Evolutionary conservation across 768 basidiomycete species (phyloP).

Genomic region (Sarcodon sp.): DNA sequence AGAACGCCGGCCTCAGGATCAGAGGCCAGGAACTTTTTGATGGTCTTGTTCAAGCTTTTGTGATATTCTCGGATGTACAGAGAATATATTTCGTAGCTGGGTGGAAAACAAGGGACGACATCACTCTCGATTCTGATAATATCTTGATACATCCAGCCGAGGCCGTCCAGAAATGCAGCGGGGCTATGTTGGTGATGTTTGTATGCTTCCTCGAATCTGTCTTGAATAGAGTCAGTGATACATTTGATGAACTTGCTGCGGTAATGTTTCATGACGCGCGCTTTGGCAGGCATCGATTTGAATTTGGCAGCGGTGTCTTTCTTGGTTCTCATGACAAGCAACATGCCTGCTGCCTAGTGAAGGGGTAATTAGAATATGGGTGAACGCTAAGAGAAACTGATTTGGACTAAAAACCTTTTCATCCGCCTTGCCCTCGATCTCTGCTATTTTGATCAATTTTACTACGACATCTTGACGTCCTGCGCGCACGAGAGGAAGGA

Average conservation of each 20-base stretch:
- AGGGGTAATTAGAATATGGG: neutral
- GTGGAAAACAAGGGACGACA: slow-evolving; percentile 83
- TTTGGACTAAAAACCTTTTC: slow-evolving; percentile 57
- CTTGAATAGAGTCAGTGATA: slow-evolving; percentile 66
- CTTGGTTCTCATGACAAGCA: slow-evolving; percentile 89
- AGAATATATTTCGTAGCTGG: slow-evolving; percentile 81
- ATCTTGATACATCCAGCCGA: slow-evolving; percentile 92
- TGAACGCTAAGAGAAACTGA: neutral
- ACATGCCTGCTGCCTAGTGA: slow-evolving; percentile 80
- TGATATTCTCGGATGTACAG: slow-evolving; percentile 85
- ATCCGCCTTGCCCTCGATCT: slow-evolving; percentile 86
- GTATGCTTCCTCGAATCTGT: slow-evolving; percentile 57
- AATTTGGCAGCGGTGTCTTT: slow-evolving; percentile 89
- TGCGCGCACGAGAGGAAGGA: slow-evolving; percentile 67
- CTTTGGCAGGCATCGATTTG: slow-evolving; percentile 86
- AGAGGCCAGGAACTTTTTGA: slow-evolving; percentile 56
- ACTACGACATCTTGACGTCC: slow-evolving; percentile 84
- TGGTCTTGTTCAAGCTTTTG: slow-evolving; percentile 60
- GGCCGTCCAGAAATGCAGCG: slow-evolving; percentile 57
- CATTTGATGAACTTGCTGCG: slow-evolving; percentile 77
- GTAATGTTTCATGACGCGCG: slow-evolving; percentile 91
- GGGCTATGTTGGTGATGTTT: slow-evolving; percentile 50
- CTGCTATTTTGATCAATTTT: slow-evolving; percentile 84
- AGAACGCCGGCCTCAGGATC: slow-evolving; percentile 85
- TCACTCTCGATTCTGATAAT: slow-evolving; percentile 86